Base-by-base conservation (phyloP, 305 asterid genomes). In the Fraxinus floribunda region DNA sequence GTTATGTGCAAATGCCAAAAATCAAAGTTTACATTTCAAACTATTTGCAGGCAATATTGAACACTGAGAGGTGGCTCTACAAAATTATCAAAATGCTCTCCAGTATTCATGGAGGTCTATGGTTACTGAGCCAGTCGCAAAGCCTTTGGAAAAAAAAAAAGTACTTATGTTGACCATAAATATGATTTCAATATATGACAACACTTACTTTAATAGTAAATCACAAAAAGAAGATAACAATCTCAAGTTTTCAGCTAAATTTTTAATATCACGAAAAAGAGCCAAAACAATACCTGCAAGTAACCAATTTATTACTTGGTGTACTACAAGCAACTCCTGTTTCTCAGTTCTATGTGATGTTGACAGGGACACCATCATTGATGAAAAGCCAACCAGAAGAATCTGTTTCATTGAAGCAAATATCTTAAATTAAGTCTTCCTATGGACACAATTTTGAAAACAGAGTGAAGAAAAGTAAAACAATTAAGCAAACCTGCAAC, bases 241-340 rank as follows among this genome's bases (percentile, higher is more conserved):
- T 62, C 72, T 62, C 72, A 62, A 24, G 20, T 10, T 29, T 68
- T 11, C 41, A 29, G 75, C 39, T 15, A 70, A 30, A 30, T 29
- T 15, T 5, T 70, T 11, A 11, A 30, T 10, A 80, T 36, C 39
- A 79, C 34, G 66, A 16, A 82, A 72, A 78, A 72, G 62, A 81
- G 78, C 76, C 29, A 75, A 86, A 84, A n/a, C 20, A 79, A 70
- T 94, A 94, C 98, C 99, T 82, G 99, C 95, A 86, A 90, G 88
- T 32, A 89, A 88, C 99, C 99, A 95, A 88, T 93, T 95, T 83
- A 92, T 89, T 78, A 93, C 84, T 90, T 93, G 99, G 94, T 96
- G 98, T 71, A 90, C 57, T 68, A 85, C 91, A 87, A 86, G 95
- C 88, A 92, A 83, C 86, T 94, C 97, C 86, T 90, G 97, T 78